Evolutionary conservation across 1,284 basidiomycete genomes (phyloP), one percentile per base, ranked within the genome.

Genomic region (Cutaneotrichosporon cyanovorans): DNA sequence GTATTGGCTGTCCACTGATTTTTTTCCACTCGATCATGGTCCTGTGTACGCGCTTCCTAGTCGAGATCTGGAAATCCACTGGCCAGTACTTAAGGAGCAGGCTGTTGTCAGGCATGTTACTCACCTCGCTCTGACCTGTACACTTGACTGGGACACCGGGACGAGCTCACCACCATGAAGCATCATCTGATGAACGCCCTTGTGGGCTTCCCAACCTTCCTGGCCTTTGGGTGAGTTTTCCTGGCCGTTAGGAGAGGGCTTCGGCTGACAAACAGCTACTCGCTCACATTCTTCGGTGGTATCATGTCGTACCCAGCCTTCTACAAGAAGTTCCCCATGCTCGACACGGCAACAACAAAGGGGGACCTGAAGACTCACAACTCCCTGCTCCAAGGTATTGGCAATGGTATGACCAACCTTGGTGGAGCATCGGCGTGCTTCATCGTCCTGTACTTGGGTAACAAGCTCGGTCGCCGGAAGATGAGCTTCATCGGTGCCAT

Each of bases 371-470:
- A 60, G 35, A 48, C 31, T 18, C 61, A 60, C 52, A 57, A 66
- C 48, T 55, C 61, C 16, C 45, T 53, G 9, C 53, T 68, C 32
- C 63, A 69, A 43, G 68, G 68, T 12, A 60, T 57, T 1, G 51
- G 55, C 4, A 53, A 62, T 19, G 60, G 62, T 16, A 57, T 61
- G 22, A 62, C 68, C 48, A 68, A 71, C 51, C 59, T 72, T 31
- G 70, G 70, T 22, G 63, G 63, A 21, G 55, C 66, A 20, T 7
- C 63, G 18, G 70, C 68, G 9, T 66, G 66, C 40, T 46, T 70
- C 1, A 53, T 65, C 16, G 58, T 60, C 12, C 59, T 72, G 41
- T 67, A 59, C 51, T 48, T 60, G 18, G 69, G 69, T 30, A 70
- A 72, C 56, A 52, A 45, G 19, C 45, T 69, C 5, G 70, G 70